Evolutionary conservation across 805 yeast genomes (phyloP), one percentile per base, ranked within the genome.

Genomic region (Saccharomycopsis vini): DNA sequence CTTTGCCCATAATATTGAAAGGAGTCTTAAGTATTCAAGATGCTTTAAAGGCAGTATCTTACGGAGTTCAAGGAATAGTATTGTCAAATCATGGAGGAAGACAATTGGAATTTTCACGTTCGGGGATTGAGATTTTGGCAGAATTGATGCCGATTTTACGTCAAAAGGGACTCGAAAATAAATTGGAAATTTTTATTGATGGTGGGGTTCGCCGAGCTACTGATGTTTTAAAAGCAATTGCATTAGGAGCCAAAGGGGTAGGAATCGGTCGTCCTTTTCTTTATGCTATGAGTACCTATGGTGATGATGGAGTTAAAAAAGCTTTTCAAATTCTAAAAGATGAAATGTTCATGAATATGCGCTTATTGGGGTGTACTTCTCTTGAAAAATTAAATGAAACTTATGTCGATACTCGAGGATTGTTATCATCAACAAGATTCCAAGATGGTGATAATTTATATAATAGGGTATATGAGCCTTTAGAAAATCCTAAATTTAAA

Each of bases 41-140:
- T 57, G 88, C 82, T 0, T 58, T 85, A 16, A 61, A 65, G 52
- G 95, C 95, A 0, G 77, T 76, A 4, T 81, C 83, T 51, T 62
- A 71, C 53, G 92, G 92, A 3, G 72, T 74, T 23, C 74, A 77
- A 35, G 95, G 89, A 34, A 80, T 86, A n/a, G 86, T 87, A 3
- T 55, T 86, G 40, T 84, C 94, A 2, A 87, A 86, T 58, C 95
- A 86, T 62, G 95, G 95, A 48, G 95, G 95, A 34, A 69, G 95
- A 49, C 95, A 86, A 61, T 65, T 87, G 45, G 96, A 87, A 61
- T 83, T 75, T 55, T 69, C 95, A 1, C 72, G 84, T n/a, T 77
- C 95, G 0, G 82, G 89, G 2, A 68, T 87, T 29, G 84, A 79
- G 58, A 75, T 83, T 3, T 63, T 87, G 40, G 83, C 82, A 3